A percentile compares a stretch with the other conserved stretches of the same genome.
Conservation (phyloP, 768 basidiomycete genomes). For the Rhizopogon vesiculosus region DNA sequence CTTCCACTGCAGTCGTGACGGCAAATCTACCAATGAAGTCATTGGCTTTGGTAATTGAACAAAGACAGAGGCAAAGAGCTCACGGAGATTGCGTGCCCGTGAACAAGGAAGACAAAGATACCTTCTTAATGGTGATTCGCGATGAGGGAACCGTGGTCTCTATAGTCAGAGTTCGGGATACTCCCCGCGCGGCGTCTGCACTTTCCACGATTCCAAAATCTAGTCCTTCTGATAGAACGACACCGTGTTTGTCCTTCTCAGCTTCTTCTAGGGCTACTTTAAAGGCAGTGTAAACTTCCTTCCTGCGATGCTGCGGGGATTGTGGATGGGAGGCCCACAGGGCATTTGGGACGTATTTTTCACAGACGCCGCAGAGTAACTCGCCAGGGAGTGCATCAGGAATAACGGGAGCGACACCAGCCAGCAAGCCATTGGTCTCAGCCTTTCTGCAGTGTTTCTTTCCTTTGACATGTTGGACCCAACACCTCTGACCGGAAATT, state of each 20-base stretch:
- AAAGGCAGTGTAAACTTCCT: conserved; percentile 35
- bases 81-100: background rate
- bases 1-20: background rate
- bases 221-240: conserved; percentile 37
- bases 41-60: background rate
- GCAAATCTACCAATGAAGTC: background rate
- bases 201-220: conserved; percentile 52
- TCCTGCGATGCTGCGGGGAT: conserved; percentile 28
- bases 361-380: conserved; percentile 27
- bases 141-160: conserved; percentile 6
- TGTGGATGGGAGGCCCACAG: conserved; percentile 32
- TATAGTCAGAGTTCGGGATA: conserved; percentile 7
- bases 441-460: conserved; percentile 15
- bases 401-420: conserved; percentile 28
- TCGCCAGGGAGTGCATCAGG: conserved; percentile 14
- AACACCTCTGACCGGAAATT: conserved; percentile 8
- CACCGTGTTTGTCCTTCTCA: conserved; percentile 50
- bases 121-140: conserved; percentile 7
- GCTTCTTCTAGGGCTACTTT: conserved; percentile 44
- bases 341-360: conserved; percentile 20
- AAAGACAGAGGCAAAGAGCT: background rate
- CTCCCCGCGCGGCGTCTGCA: conserved; percentile 17
- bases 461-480: conserved; percentile 21
- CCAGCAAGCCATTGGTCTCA: conserved; percentile 11
- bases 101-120: conserved; percentile 6